phyloP scores from a whole-genome alignment of 176 grass and related monocot genomes.

The Carex scoparia region DNA sequence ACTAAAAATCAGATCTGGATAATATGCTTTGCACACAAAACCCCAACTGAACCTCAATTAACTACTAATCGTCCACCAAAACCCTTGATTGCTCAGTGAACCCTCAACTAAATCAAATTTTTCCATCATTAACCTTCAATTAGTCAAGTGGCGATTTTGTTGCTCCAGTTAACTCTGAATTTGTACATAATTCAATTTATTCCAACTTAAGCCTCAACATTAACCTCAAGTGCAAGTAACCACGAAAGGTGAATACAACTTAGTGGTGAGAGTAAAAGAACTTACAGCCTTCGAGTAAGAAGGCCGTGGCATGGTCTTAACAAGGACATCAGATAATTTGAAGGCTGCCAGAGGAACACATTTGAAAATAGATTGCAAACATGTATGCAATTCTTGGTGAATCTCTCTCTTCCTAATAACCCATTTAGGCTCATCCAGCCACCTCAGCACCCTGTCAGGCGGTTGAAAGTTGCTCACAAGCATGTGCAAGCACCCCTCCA shows the following conservation, averaged over 20 bases:
- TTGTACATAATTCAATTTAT: background rate
- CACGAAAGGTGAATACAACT: background rate
- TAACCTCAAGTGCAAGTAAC: background rate
- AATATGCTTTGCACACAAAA: background rate
- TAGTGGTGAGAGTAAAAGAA: background rate
- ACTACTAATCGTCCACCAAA: background rate
- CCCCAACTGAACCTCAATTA: background rate
- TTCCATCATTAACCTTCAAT: background rate
- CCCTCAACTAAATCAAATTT: background rate
- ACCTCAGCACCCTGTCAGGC: conserved; percentile 6
- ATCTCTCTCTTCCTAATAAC: conserved; percentile 33
- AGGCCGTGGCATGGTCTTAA: conserved; percentile 27
- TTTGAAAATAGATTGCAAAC: conserved; percentile 27
- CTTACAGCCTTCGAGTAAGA: conserved; percentile 33
- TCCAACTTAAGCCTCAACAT: background rate
- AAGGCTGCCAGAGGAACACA: conserved; percentile 32
- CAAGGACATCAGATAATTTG: conserved; percentile 32
- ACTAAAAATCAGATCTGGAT: background rate
- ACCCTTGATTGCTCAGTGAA: background rate
- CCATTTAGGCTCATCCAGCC: conserved; percentile 8
- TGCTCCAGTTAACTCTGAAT: background rate
- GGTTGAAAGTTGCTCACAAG: conserved; percentile 38
- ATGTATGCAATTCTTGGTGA: conserved; percentile 27
- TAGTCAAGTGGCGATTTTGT: background rate
- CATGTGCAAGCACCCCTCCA: conserved; percentile 41